Conservation (phyloP, 1,139 yeast species). For the Spencermartinsiella ligniputridi region DNA sequence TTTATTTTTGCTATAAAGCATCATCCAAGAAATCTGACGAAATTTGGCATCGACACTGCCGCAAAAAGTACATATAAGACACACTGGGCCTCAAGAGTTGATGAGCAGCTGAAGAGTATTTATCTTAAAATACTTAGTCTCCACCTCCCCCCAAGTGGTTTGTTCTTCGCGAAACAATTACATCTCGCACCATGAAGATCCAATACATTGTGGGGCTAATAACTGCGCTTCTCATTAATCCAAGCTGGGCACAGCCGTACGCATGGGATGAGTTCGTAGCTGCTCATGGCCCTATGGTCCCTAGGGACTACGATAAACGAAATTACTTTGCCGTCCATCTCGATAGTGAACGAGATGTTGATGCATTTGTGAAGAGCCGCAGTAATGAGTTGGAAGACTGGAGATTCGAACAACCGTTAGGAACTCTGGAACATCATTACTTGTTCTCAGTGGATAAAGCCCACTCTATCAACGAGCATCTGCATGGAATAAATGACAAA, state of each 20-base stretch:
- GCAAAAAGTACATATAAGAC: too few species aligned
- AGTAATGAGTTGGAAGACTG: constrained; percentile 21
- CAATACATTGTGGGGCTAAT: too few species aligned
- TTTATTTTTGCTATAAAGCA: too few species aligned
- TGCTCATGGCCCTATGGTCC: constrained; percentile 7
- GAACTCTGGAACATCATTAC: constrained; percentile 30
- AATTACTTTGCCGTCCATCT: constrained; percentile 32
- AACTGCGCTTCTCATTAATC: too few species aligned
- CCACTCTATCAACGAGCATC: constrained; percentile 9
- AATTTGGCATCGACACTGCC: too few species aligned
- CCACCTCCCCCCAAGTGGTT: too few species aligned
- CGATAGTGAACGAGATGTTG: constrained; percentile 15
- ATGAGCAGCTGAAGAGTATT: too few species aligned
- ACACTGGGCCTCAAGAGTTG: too few species aligned
- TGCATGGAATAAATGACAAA: constrained; percentile 16
- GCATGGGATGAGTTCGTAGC: constrained; percentile 5
- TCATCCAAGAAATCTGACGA: too few species aligned
- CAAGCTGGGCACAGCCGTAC: background rate
- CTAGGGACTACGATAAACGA: constrained; percentile 24
- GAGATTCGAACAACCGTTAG: constrained; percentile 32
- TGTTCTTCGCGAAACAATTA: too few species aligned
- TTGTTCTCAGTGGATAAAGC: constrained; percentile 29
- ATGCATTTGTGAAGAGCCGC: constrained; percentile 7
- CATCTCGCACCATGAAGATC: too few species aligned
- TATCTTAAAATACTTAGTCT: too few species aligned